Percentiles rank a stretch among this genome's conserved stretches.
Conservation (phyloP, 495 filamentous ascomycete species). For the Talaromyces wortmannii region DNA sequence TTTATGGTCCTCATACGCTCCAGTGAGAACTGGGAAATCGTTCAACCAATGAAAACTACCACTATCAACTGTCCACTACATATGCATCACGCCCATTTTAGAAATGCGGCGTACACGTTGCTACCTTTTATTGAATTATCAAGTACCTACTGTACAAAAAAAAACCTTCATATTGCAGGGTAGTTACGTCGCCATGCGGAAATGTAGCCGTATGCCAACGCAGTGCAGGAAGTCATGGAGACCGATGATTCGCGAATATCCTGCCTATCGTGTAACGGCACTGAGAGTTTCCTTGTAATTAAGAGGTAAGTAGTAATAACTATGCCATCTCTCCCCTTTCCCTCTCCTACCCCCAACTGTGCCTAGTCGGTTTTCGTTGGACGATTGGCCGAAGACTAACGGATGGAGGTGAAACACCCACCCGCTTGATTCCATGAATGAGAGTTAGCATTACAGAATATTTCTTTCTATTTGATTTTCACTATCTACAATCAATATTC, state of each 20-base stretch:
- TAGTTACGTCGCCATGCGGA: background rate
- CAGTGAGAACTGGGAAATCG: background rate
- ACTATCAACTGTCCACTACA: background rate
- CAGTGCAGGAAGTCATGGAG: background rate
- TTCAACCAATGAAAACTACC: background rate
- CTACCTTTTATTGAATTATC: background rate
- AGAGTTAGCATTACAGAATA: background rate
- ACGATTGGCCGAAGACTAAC: no score
- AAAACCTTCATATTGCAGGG: background rate
- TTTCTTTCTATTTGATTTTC: background rate
- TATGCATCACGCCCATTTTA: background rate
- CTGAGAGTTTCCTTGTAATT: background rate
- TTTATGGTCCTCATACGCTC: background rate
- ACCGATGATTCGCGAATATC: background rate
- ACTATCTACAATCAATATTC: background rate
- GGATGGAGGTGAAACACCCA: background rate
- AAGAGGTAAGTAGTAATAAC: no score
- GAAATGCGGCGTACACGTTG: background rate
- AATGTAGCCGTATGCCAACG: no score
- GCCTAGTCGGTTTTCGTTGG: no score
- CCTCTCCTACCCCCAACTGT: no score
- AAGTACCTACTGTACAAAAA: background rate
- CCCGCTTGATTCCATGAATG: background rate
- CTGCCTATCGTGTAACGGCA: background rate
- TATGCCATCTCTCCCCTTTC: no score